Conservation (phyloP, 2,329 filamentous ascomycete genomes). For the Penicillium brasilianum region DNA sequence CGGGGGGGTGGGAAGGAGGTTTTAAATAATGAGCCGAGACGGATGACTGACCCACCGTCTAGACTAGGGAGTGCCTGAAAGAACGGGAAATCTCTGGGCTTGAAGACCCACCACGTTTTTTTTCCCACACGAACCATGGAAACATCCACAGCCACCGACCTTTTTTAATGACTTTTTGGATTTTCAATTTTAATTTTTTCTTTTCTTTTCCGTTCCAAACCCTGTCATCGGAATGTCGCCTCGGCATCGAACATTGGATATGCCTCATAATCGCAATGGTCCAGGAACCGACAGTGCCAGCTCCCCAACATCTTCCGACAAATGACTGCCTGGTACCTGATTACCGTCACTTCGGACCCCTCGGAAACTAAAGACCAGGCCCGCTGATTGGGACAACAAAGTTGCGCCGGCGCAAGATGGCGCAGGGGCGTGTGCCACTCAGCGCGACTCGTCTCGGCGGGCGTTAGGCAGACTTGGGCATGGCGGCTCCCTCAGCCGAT, state of each 20-base stretch:
- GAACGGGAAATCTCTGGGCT: not conserved
- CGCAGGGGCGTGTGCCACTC: slow-evolving; percentile 18
- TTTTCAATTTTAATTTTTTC: not conserved
- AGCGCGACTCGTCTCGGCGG: not conserved
- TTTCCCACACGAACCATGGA: not conserved
- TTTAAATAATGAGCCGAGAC: slow-evolving; percentile 4
- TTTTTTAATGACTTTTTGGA: not conserved
- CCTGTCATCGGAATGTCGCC: not conserved
- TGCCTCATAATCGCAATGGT: not conserved
- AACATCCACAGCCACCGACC: not conserved
- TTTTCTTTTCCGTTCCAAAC: not conserved
- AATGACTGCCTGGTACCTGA: slow-evolving; percentile 16
- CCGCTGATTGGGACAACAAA: slow-evolving; percentile 20
- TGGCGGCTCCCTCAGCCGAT: slow-evolving; percentile 19
- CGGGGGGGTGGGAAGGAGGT: slow-evolving; percentile 2
- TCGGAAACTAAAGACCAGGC: slow-evolving; percentile 9
- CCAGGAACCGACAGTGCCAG: not conserved
- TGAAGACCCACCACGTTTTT: slow-evolving; percentile 14
- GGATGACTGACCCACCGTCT: too few species aligned
- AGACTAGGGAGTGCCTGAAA: not conserved
- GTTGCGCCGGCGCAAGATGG: slow-evolving; percentile 15
- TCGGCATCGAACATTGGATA: not conserved
- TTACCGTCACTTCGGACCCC: slow-evolving; percentile 5
- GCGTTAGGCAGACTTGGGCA: slow-evolving; percentile 8
- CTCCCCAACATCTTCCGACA: not conserved